A percentile compares a stretch with the other conserved stretches of the same genome.
These are phyloP conservation scores for Hermanozyma aechmeae DNA, from an alignment of 805 yeast genomes.

Conservation along the genomic window DNA sequence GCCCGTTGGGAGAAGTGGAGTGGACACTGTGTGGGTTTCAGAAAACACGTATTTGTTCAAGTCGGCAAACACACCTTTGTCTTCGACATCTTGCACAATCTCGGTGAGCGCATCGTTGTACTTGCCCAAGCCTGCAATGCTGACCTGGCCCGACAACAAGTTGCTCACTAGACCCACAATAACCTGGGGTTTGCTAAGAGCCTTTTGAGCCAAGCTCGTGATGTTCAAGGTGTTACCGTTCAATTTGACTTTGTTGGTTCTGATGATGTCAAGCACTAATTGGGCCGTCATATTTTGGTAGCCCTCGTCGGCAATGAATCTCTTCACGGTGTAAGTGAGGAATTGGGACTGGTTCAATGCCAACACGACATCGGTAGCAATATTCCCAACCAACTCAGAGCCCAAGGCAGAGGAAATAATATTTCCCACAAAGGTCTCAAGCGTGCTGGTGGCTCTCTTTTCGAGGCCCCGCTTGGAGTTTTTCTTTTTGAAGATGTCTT, in stretches of 20 bases:
- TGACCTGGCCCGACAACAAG: conserved; percentile 14
- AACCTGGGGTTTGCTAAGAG: conserved; percentile 15
- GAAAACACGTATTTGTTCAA: conserved; percentile 28
- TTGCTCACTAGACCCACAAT: conserved; percentile 13
- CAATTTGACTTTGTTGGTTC: conserved; percentile 18
- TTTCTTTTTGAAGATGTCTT: conserved; percentile 13
- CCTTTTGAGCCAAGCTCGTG: conserved; percentile 14
- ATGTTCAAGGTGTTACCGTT: conserved; percentile 16
- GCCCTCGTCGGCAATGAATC: conserved; percentile 21
- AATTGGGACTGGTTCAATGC: conserved; percentile 35
- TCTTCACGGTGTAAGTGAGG: conserved; percentile 26
- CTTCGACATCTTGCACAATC: conserved; percentile 24
- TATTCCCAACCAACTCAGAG: conserved; percentile 16
- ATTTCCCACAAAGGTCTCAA: conserved; percentile 20
- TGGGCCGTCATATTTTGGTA: conserved; percentile 28
- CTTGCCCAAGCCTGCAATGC: conserved; percentile 10
- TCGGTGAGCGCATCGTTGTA: conserved; percentile 21
- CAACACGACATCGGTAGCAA: conserved; percentile 17
- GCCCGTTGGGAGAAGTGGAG: conserved; percentile 9
- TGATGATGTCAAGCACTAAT: conserved; percentile 17
- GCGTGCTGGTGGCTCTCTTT: conserved; percentile 8
- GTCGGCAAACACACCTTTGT: conserved; percentile 26
- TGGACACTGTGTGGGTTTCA: conserved; percentile 9
- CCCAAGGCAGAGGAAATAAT: conserved; percentile 17
- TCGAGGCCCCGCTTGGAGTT: conserved; percentile 7